phyloP scores from a whole-genome alignment of 148 eudicot species.

The Simmondsia chinensis region DNA sequence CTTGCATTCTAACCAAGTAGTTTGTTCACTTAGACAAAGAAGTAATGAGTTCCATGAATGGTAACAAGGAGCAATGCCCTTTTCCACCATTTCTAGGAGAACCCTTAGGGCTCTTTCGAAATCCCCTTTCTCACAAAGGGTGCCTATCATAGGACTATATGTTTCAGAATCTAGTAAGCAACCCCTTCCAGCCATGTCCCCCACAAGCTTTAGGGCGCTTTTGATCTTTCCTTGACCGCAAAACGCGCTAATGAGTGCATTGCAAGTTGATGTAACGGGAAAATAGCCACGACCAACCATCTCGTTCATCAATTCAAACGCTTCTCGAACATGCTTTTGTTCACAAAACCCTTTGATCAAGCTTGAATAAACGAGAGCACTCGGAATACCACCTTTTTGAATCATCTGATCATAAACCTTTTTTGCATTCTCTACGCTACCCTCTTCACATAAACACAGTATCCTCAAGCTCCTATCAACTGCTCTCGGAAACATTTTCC shows the following conservation, averaged over 20 bases:
- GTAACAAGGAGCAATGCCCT: constrained; percentile 37
- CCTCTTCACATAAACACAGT: constrained; percentile 34
- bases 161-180: constrained; percentile 38
- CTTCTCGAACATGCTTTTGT: constrained; percentile 34
- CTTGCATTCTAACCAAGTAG: constrained; percentile 12
- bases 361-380: constrained; percentile 54
- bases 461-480: constrained; percentile 52
- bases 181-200: constrained; percentile 52
- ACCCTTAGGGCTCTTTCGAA: constrained; percentile 31
- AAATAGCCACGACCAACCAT: constrained; percentile 46
- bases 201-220: constrained; percentile 40
- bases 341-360: constrained; percentile 43
- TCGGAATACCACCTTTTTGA: constrained; percentile 56
- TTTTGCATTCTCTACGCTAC: constrained; percentile 38
- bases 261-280: constrained; percentile 48
- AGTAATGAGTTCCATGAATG: constrained; percentile 46
- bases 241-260: constrained; percentile 38
- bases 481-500: constrained; percentile 63
- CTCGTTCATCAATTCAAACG: constrained; percentile 60
- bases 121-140: constrained; percentile 38
- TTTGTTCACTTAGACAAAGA: constrained; percentile 18
- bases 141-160: constrained; percentile 42
- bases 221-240: constrained; percentile 46
- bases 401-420: constrained; percentile 44
- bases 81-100: constrained; percentile 52